Conservation (phyloP, 768 basidiomycete genomes). For the Russula sp. region DNA sequence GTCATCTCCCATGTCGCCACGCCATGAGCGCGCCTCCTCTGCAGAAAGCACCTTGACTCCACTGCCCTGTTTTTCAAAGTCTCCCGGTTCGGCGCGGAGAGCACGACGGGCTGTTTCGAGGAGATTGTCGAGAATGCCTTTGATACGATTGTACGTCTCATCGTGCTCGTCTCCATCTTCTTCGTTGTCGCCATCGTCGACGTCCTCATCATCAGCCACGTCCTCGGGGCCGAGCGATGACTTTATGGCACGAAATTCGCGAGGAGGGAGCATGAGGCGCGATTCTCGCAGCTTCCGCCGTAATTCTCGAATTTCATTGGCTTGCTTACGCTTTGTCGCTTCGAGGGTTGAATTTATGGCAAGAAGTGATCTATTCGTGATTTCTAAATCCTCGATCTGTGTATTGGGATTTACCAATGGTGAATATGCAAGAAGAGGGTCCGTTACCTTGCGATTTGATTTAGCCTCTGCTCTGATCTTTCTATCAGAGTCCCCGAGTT, state of each 20-base stretch:
- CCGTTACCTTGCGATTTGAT: constrained; percentile 73
- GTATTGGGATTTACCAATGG: not conserved
- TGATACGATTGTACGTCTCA: constrained; percentile 57
- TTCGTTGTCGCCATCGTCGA: constrained; percentile 33
- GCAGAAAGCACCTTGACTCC: constrained; percentile 65
- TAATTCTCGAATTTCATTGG: constrained; percentile 80
- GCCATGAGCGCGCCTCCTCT: constrained; percentile 63
- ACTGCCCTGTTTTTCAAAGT: constrained; percentile 40
- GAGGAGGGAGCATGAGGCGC: constrained; percentile 69
- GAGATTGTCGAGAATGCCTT: constrained; percentile 55
- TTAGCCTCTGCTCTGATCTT: constrained; percentile 69
- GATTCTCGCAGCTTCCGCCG: constrained; percentile 79
- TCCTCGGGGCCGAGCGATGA: constrained; percentile 44
- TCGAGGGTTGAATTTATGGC: constrained; percentile 82
- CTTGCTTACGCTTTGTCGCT: constrained; percentile 70
- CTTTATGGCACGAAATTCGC: constrained; percentile 49
- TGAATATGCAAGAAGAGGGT: constrained; percentile 13
- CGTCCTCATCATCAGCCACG: constrained; percentile 35
- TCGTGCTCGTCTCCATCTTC: constrained; percentile 40
- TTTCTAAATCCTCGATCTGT: constrained; percentile 89
- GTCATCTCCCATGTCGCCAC: constrained; percentile 27
- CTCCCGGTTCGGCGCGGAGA: constrained; percentile 50
- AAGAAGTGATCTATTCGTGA: constrained; percentile 80
- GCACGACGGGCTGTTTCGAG: constrained; percentile 54
- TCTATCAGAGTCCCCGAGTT: constrained; percentile 36